Percentiles rank a stretch among this genome's conserved stretches.
Conservation (phyloP, 495 filamentous ascomycete species). For the Annulohypoxylon maeteangense region DNA sequence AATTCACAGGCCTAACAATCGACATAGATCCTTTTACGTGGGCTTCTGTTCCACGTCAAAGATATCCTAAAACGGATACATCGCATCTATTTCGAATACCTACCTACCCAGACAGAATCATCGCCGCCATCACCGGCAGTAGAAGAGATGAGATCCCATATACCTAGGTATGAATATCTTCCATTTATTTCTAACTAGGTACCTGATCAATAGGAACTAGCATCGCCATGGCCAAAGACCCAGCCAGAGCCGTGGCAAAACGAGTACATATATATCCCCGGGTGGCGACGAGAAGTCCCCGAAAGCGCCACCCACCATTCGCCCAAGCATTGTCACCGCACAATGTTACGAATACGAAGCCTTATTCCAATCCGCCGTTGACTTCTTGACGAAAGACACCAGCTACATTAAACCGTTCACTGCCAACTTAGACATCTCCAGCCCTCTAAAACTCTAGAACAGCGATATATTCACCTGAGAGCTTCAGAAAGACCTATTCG, state of each 20-base stretch:
- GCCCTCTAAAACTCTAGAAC: constrained; percentile 52
- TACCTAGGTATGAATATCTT: neutral
- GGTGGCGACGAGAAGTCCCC: constrained; percentile 63
- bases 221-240: constrained; percentile 66
- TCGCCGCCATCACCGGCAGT: constrained; percentile 63
- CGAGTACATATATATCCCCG: constrained; percentile 75
- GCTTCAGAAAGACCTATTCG: constrained; percentile 58
- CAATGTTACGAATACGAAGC: constrained; percentile 66
- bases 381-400: constrained; percentile 58
- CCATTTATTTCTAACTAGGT: neutral
- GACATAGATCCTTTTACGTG: too few species aligned
- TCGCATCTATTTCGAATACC: constrained; percentile 5
- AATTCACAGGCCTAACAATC: too few species aligned
- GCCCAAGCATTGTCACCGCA: constrained; percentile 60
- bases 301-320: constrained; percentile 54
- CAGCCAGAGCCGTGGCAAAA: constrained; percentile 67
- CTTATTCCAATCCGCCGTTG: constrained; percentile 61
- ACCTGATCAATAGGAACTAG: constrained; percentile 62
- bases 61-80: constrained; percentile 32
- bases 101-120: too few species aligned
- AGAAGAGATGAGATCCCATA: constrained; percentile 58
- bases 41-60: neutral
- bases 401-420: constrained; percentile 67
- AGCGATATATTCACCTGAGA: constrained; percentile 54
- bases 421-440: constrained; percentile 66